Evolutionary conservation across 148 eudicot species (phyloP).

Genomic region (Persicaria tinctoria): DNA sequence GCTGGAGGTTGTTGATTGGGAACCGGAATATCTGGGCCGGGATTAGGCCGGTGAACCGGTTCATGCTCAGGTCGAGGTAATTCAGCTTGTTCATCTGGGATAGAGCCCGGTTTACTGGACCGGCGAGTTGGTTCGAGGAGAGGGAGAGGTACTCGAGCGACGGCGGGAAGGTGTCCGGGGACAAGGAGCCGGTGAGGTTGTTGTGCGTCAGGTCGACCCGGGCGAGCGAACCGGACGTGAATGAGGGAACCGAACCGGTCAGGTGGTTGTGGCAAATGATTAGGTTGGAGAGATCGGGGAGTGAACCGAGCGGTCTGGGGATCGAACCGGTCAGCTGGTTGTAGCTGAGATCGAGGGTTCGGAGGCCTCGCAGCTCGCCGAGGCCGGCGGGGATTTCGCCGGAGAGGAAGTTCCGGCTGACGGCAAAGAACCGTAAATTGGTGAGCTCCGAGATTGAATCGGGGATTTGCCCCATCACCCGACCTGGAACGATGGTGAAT

Average conservation of each 20-base stretch:
- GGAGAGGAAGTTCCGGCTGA: conserved; percentile 58
- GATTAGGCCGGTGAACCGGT: conserved; percentile 67
- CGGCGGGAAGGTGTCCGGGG: conserved; percentile 38
- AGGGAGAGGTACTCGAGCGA: conserved; percentile 60
- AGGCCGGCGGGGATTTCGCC: conserved; percentile 55
- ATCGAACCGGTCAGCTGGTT: conserved; percentile 69
- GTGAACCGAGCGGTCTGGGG: conserved; percentile 39
- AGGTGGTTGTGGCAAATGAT: conserved; percentile 56
- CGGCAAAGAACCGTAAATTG: conserved; percentile 49
- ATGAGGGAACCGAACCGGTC: conserved; percentile 46
- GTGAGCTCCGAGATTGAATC: conserved; percentile 34
- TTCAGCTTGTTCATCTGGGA: conserved; percentile 32
- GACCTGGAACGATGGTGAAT: conserved; percentile 72
- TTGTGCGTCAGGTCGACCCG: conserved; percentile 83
- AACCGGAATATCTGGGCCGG: conserved; percentile 46
- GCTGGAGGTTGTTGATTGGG: conserved; percentile 51
- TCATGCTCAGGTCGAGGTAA: conserved; percentile 60
- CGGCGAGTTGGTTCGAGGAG: conserved; percentile 54
- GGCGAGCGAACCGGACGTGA: conserved; percentile 33
- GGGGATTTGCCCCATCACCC: conserved; percentile 53
- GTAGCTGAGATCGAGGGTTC: conserved; percentile 68
- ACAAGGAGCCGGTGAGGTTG: conserved; percentile 47
- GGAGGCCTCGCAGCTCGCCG: conserved; percentile 32
- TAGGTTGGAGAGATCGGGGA: conserved; percentile 48
- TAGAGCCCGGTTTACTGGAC: conserved; percentile 45